A percentile compares a stretch with the other conserved stretches of the same genome.
These are phyloP conservation scores for Orbilia javanica DNA, from an alignment of 2,329 filamentous ascomycete species.

Conservation along the genomic window DNA sequence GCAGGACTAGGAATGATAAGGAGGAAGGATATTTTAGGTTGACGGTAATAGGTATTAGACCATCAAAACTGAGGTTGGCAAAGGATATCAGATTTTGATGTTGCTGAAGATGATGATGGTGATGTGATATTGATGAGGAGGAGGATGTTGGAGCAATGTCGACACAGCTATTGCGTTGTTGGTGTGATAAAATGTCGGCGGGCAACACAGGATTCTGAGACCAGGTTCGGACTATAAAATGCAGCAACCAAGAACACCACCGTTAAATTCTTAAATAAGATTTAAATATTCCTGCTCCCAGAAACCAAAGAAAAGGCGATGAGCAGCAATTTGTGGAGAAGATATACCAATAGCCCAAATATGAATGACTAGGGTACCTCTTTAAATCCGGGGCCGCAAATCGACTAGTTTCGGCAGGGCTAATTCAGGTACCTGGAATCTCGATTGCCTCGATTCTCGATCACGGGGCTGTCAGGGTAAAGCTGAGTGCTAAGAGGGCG, in stretches of 20 bases:
- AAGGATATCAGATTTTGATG: constrained; percentile 18
- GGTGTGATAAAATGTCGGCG: constrained; percentile 44
- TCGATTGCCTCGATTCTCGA: constrained; percentile 44
- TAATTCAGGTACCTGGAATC: constrained; percentile 31
- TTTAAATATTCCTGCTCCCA: constrained; percentile 23
- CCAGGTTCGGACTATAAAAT: constrained; percentile 35
- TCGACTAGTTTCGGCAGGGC: constrained; percentile 26
- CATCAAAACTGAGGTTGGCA: constrained; percentile 28
- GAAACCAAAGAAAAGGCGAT: constrained; percentile 11
- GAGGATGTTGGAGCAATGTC: constrained; percentile 18
- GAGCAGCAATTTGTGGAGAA: constrained; percentile 18
- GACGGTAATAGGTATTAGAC: constrained; percentile 3
- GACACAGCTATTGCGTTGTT: constrained; percentile 39
- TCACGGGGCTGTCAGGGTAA: constrained; percentile 46
- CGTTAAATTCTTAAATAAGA: constrained; percentile 40
- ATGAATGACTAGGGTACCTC: constrained; percentile 41
- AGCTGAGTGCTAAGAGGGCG: constrained; percentile 27
- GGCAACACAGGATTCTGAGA: constrained; percentile 43
- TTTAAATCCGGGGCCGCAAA: constrained; percentile 47
- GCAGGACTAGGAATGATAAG: constrained; percentile 19
- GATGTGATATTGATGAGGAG: constrained; percentile 14
- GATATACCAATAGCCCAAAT: constrained; percentile 26
- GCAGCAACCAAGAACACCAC: constrained; percentile 13
- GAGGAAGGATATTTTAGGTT: constrained; percentile 20
- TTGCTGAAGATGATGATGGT: constrained; percentile 15